These are phyloP conservation scores for Solanum piurae DNA, from an alignment of 257 asterid species.

Conservation along the genomic window DNA sequence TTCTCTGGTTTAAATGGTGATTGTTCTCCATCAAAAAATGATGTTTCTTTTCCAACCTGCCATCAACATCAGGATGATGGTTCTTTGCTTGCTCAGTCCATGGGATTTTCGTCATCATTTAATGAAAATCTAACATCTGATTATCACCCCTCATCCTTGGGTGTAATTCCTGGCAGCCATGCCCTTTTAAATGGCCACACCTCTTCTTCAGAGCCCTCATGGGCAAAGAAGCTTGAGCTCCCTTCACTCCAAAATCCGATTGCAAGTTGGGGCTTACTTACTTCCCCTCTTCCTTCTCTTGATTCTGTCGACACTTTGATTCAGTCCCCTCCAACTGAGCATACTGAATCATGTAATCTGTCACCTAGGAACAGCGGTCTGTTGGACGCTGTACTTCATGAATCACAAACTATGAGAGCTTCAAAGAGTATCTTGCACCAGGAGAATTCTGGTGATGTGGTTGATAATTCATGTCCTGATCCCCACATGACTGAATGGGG, in stretches of 20 bases:
- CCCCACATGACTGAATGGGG: slow-evolving; percentile 33
- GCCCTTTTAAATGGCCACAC: slow-evolving; percentile 28
- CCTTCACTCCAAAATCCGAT: slow-evolving; percentile 70
- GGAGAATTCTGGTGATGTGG: neutral
- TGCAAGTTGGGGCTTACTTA: slow-evolving; percentile 36
- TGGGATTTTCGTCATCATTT: slow-evolving; percentile 15
- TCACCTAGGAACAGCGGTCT: slow-evolving; percentile 42
- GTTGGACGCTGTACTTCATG: slow-evolving; percentile 45
- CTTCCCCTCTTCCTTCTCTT: slow-evolving; percentile 40
- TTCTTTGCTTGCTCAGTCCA: slow-evolving; percentile 22
- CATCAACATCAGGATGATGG: slow-evolving; percentile 24
- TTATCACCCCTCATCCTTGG: slow-evolving; percentile 8
- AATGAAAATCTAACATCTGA: slow-evolving; percentile 15
- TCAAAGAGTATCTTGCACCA: slow-evolving; percentile 14
- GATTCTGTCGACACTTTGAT: slow-evolving; percentile 35
- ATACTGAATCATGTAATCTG: slow-evolving; percentile 18
- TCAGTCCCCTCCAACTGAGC: slow-evolving; percentile 30
- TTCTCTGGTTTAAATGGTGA: slow-evolving; percentile 10
- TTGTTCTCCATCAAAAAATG: neutral
- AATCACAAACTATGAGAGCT: slow-evolving; percentile 25
- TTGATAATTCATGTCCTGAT: slow-evolving; percentile 15
- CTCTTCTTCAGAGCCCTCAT: slow-evolving; percentile 33
- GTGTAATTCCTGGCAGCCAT: slow-evolving; percentile 33
- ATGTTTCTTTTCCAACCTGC: slow-evolving; percentile 11
- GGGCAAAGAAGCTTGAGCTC: slow-evolving; percentile 55